phyloP scores from a whole-genome alignment of 306 rosid genomes.

The Morella rubra region DNA sequence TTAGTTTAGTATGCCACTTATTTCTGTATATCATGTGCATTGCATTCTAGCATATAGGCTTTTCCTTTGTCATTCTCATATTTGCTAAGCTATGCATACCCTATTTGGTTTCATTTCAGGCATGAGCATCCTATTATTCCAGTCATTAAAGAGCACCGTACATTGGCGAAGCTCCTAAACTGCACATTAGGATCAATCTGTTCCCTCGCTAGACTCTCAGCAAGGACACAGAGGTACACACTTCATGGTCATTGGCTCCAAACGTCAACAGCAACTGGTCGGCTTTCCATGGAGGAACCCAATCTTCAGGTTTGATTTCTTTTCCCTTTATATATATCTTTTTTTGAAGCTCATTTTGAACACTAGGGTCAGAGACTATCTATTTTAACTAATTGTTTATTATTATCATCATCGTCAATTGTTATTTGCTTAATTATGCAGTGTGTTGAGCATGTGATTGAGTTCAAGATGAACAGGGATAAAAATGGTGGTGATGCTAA shows the following conservation, averaged over 20 bases:
- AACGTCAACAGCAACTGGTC: conserved; percentile 95
- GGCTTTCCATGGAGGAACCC: conserved; percentile 98
- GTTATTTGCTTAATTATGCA: conserved; percentile 39
- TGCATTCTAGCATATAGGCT: conserved; percentile 2
- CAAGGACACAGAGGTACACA: conserved; percentile 73
- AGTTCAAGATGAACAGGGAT: conserved; percentile 58
- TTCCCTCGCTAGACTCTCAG: conserved; percentile 71
- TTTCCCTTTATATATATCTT: conserved; percentile 10
- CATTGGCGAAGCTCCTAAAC: conserved; percentile 87
- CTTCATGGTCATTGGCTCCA: conserved; percentile 98
- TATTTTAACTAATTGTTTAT: neutral
- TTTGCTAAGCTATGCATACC: conserved; percentile 10
- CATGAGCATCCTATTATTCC: conserved; percentile 90
- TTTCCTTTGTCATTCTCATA: conserved; percentile 2
- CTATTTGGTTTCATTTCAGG: conserved; percentile 59
- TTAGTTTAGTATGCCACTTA: neutral
- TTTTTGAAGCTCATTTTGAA: neutral
- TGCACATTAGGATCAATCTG: conserved; percentile 90
- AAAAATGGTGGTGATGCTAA: conserved; percentile 47
- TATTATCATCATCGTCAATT: neutral
- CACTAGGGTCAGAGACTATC: conserved; percentile 20
- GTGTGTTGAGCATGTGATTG: conserved; percentile 89
- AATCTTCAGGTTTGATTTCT: conserved; percentile 82
- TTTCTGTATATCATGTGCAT: conserved; percentile 1
- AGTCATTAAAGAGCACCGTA: conserved; percentile 87